These are phyloP conservation scores for Hypomyces rosellus DNA, from an alignment of 2,329 filamentous ascomycete genomes.

Conservation along the genomic window DNA sequence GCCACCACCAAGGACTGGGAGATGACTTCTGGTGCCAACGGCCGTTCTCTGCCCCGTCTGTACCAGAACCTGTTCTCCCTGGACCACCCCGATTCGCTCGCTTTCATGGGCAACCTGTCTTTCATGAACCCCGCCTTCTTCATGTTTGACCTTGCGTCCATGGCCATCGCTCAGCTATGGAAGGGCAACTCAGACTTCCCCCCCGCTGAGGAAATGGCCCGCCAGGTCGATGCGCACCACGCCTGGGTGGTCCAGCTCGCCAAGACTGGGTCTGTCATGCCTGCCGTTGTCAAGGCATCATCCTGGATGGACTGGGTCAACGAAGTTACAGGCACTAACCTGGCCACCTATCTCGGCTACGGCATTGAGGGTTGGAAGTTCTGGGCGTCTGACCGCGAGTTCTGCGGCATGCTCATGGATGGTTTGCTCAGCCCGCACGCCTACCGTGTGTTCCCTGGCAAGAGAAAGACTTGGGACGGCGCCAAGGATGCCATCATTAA, in stretches of 20 bases:
- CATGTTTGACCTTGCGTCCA: slow-evolving; percentile 21
- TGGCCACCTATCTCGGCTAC: slow-evolving; percentile 33
- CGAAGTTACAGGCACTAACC: slow-evolving; percentile 33
- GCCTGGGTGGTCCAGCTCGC: slow-evolving; percentile 12
- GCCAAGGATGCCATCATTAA: slow-evolving; percentile 1
- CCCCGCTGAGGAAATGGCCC: slow-evolving; percentile 26
- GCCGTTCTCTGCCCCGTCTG: slow-evolving; percentile 27
- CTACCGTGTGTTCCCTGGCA: slow-evolving; percentile 17
- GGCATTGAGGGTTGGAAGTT: slow-evolving; percentile 33
- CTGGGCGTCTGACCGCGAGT: slow-evolving; percentile 30
- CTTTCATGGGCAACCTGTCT: slow-evolving; percentile 22
- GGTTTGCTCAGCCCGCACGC: slow-evolving; percentile 15
- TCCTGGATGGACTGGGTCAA: slow-evolving; percentile 20
- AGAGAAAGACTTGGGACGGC: slow-evolving; percentile 15
- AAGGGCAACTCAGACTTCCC: slow-evolving; percentile 25
- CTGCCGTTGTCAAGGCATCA: slow-evolving; percentile 14
- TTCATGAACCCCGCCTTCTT: slow-evolving; percentile 14
- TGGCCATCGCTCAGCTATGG: slow-evolving; percentile 27
- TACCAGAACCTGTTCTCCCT: slow-evolving; percentile 40
- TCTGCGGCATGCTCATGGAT: slow-evolving; percentile 29
- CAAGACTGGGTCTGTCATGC: slow-evolving; percentile 16
- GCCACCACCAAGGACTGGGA: slow-evolving; percentile 13
- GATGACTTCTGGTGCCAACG: slow-evolving; percentile 17
- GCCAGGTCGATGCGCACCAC: slow-evolving; percentile 15
- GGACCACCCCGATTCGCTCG: slow-evolving; percentile 34